Evolutionary conservation across 345 rosid genomes (phyloP), one percentile per base, ranked within the genome.

Genomic region (Eucalyptus curtisii): DNA sequence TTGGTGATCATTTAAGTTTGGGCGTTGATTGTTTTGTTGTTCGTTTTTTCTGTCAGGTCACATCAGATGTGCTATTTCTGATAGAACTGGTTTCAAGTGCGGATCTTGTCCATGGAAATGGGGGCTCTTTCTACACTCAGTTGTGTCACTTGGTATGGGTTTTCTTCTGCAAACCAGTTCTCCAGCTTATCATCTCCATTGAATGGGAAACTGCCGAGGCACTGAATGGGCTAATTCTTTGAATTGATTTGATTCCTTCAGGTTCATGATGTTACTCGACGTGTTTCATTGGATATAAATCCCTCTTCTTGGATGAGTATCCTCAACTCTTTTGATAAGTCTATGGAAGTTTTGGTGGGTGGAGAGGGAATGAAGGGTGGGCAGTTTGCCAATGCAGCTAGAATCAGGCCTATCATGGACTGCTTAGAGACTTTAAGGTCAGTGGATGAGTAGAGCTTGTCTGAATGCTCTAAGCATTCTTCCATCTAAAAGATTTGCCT

Each of bases 401-500:
- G 90, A 85, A 88, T 92, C 87, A 89, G 89, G 90, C 93, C 96
- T 33, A 94, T 93, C 88, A 86, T 96, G 81, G 93, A 93, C 55
- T 96, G 96, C 92, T 91, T 96, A 79, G 95, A 94, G 90, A 95
- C 95, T 90, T 80, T 94, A 64, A 97, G 99, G 99, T 97, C 86
- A 66, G 66, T 86, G 86, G n/a, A 13, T 24, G 55, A 55, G 4
- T 81, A 22, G 84, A 80, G 84, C 86, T 57, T 81, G 87, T 76
- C 47, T 76, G 47, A 40, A 76, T 76, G 84, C 47, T 76, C 84
- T 76, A 37, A 22, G 82, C 30, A 31, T 49, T 37, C 48, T 86
- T 64, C 49, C 50, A n/a, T 31, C 13, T 57, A 15, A n/a, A 59
- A 15, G 25, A 42, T 81, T 76, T 76, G 10, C 82, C 53, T 52